phyloP scores from a whole-genome alignment of 2,329 filamentous ascomycete species.

The Rutstroemia sydowiana region DNA sequence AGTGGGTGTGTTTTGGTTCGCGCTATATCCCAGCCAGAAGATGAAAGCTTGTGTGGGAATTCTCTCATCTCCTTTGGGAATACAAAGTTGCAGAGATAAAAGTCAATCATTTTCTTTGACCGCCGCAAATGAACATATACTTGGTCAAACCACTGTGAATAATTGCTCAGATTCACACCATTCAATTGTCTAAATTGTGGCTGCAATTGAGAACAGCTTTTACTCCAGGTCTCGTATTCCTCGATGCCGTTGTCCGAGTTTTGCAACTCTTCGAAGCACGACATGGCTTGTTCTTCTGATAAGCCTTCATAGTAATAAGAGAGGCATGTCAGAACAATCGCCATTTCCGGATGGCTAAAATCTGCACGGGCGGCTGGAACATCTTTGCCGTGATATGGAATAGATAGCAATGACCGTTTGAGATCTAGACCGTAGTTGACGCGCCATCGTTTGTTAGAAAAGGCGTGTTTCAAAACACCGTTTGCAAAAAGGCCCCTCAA shows the following conservation, averaged over 20 bases:
- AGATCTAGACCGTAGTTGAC: conserved; percentile 56
- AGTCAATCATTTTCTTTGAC: conserved; percentile 52
- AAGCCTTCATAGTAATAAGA: conserved; percentile 53
- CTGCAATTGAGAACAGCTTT: conserved; percentile 30
- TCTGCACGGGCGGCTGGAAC: conserved; percentile 47
- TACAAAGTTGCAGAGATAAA: conserved; percentile 50
- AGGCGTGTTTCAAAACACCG: conserved; percentile 45
- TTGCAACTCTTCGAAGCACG: conserved; percentile 39
- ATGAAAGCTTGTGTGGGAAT: conserved; percentile 54
- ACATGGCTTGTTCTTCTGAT: conserved; percentile 40
- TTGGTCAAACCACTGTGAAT: conserved; percentile 35
- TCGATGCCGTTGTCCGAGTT: conserved; percentile 43
- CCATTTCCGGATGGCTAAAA: conserved; percentile 55
- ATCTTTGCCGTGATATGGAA: conserved; percentile 55
- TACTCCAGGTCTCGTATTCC: conserved; percentile 46
- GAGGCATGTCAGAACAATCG: conserved; percentile 48
- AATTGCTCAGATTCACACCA: conserved; percentile 54
- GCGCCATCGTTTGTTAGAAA: conserved; percentile 53
- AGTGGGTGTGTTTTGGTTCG: conserved; percentile 39
- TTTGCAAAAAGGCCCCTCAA: conserved; percentile 49
- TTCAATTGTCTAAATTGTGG: conserved; percentile 34
- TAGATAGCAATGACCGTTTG: conserved; percentile 41
- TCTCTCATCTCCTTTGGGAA: conserved; percentile 57
- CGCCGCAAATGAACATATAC: conserved; percentile 48
- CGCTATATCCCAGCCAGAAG: conserved; percentile 61